Conservation (phyloP, 192 early-diverging fungal species). For the Umbelopsis vinacea region DNA sequence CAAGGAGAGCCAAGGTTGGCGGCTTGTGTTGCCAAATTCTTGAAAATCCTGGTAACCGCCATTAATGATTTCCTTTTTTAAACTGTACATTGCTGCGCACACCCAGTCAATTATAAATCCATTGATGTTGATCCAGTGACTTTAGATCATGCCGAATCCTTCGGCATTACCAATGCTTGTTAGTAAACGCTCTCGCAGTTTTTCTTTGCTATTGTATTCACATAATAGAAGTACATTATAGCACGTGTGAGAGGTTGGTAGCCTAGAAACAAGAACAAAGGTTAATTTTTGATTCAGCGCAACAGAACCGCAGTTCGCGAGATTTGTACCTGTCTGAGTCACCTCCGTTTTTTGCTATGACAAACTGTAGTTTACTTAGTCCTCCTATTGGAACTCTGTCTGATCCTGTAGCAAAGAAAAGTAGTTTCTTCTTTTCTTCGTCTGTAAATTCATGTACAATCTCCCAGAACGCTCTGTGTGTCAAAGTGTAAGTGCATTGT, state of each 20-base stretch:
- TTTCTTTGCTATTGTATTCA: conserved; percentile 80
- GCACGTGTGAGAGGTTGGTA: conserved; percentile 94
- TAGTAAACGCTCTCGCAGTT: conserved; percentile 75
- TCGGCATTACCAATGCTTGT: conserved; percentile 83
- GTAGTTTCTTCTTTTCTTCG: conserved; percentile 84
- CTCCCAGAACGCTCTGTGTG: conserved; percentile 77
- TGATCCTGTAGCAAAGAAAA: conserved; percentile 91
- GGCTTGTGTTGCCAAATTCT: not conserved
- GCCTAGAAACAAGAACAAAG: conserved; percentile 42
- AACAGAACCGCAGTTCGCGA: not conserved
- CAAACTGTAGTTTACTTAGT: conserved; percentile 81
- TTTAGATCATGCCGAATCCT: conserved; percentile 79
- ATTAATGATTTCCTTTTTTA: not conserved
- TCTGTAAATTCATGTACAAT: conserved; percentile 81
- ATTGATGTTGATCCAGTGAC: not conserved
- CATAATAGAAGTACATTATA: conserved; percentile 89
- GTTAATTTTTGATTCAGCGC: not conserved
- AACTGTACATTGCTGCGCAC: not conserved
- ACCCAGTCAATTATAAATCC: not conserved
- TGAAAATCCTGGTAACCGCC: not conserved
- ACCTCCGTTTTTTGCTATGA: conserved; percentile 83
- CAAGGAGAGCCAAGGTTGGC: not conserved
- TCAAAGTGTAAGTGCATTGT: conserved; percentile 15
- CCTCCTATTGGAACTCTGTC: conserved; percentile 92
- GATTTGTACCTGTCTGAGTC: conserved; percentile 65